Evolutionary conservation across 2,329 filamentous ascomycete genomes (phyloP), one percentile per base, ranked within the genome.

Genomic region (Ophiosphaerella korrae): DNA sequence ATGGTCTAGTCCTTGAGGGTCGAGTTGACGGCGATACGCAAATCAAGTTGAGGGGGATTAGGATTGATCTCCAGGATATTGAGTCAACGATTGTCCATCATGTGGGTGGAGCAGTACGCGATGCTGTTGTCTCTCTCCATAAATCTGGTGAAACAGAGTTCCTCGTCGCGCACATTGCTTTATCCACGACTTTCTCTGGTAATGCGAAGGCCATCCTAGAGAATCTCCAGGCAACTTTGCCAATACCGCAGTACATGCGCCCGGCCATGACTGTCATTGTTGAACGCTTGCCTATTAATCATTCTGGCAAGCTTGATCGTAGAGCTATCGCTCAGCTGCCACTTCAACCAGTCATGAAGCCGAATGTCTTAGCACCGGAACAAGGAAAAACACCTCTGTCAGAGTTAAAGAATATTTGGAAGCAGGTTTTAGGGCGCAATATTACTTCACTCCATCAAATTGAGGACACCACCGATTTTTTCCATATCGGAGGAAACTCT

Each of bases 1-100:
- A 78, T 31, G 77, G 78, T 0, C 50, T 62, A 0, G 48, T 80
- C 0, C 40, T 70, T 42, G 3, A 47, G 7, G 52, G 58, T 6
- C 46, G 62, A 0, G 45, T 55, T 1, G 45, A 31, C 9, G 58
- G 58, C 3, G 77, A 80, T 44, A 76, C 72, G 0, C 73, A 79
- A 37, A 62, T 82, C 53, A 82, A 82, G 55, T 60, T 82, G 1
- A 66, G 71, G 2, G 78, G 78, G 1, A 44, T 77, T 2, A 72
- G 78, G 1, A 74, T 82, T 21, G 80, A 84, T 12, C 62, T 84
- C 0, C 58, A 66, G 3, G 82, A 83, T 6, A 71, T 82, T n/a
- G 74, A 74, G 42, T 26, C 64, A 29, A 52, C 49, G 6, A 67
- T 78, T 13, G 13, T 76, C 2, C 21, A 54, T 1, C n/a, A n/a